Percentiles rank a stretch among this genome's conserved stretches.
These are phyloP conservation scores for Melanogaster broomeanus DNA, from an alignment of 768 basidiomycete genomes.

Conservation along the genomic window DNA sequence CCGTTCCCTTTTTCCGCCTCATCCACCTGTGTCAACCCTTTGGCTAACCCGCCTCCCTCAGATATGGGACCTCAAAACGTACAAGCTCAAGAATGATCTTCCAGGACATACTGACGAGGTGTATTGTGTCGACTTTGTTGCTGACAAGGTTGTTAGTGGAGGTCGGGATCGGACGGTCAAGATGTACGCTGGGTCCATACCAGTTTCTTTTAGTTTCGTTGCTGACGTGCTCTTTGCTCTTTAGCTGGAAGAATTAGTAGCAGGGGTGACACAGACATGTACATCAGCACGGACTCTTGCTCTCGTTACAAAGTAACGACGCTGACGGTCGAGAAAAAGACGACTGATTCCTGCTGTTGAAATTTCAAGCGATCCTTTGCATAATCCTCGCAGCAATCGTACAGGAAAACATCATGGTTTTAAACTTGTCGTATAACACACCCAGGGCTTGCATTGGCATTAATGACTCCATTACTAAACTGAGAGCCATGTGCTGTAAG, in stretches of 20 bases:
- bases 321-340: not conserved
- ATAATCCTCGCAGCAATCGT: too few relatives aligned
- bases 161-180: slow-evolving; percentile 90
- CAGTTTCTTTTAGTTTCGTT: not conserved
- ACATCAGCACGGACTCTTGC: not conserved
- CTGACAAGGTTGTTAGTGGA: slow-evolving; percentile 99
- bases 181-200: slow-evolving; percentile 60
- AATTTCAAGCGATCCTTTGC: too few relatives aligned
- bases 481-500: too few relatives aligned
- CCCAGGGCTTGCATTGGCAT: not conserved
- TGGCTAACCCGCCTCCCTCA: not conserved
- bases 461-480: too few relatives aligned
- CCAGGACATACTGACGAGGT: slow-evolving; percentile 98
- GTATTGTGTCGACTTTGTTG: slow-evolving; percentile 98
- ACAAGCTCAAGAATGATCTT: slow-evolving; percentile 91
- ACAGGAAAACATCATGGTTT: too few relatives aligned
- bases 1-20: too few relatives aligned
- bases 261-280: not conserved
- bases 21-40: not conserved
- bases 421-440: too few relatives aligned
- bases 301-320: not conserved
- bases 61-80: slow-evolving; percentile 97
- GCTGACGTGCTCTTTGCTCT: not conserved
- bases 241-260: slow-evolving; percentile 34
- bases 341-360: too few relatives aligned